These are phyloP conservation scores for Monilinia polystroma DNA, from an alignment of 2,329 filamentous ascomycete species.

Conservation along the genomic window DNA sequence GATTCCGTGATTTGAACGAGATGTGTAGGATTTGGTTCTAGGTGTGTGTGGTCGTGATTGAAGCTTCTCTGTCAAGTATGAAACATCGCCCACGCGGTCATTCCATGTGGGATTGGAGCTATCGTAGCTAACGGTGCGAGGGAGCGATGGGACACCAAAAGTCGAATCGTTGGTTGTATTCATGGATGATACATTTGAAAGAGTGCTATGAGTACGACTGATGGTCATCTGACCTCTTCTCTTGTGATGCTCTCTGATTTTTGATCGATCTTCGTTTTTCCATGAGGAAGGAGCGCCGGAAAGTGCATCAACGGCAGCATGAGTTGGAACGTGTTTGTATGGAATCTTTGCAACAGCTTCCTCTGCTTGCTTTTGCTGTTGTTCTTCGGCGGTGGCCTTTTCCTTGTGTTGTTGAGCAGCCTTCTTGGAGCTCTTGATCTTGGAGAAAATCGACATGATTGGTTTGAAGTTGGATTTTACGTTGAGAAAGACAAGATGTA, in stretches of 20 bases:
- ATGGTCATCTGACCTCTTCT: conserved; percentile 36
- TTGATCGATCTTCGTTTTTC: conserved; percentile 43
- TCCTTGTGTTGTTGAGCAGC: conserved; percentile 55
- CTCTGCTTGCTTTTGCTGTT: conserved; percentile 42
- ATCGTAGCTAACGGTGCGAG: conserved; percentile 33
- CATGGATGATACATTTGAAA: conserved; percentile 31
- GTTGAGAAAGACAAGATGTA: no score
- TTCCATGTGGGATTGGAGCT: conserved; percentile 38
- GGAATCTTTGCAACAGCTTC: conserved; percentile 40
- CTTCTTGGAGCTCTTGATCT: conserved; percentile 52
- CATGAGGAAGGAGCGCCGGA: conserved; percentile 53
- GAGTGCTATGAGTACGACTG: conserved; percentile 32
- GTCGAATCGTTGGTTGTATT: conserved; percentile 27
- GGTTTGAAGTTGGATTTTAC: neutral
- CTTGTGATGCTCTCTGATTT: conserved; percentile 39
- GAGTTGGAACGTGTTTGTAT: conserved; percentile 61
- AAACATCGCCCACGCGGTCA: conserved; percentile 31
- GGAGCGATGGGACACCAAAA: conserved; percentile 26
- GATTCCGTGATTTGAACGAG: conserved; percentile 31
- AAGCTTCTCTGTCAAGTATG: conserved; percentile 25
- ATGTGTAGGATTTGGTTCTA: conserved; percentile 27
- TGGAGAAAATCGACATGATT: conserved; percentile 57
- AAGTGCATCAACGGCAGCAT: conserved; percentile 59
- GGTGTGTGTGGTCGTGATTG: neutral
- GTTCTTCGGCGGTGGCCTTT: conserved; percentile 48